Percentiles rank a stretch among this genome's conserved stretches.
Conservation (phyloP, 2,329 filamentous ascomycete genomes). For the Aspergillus sp. region DNA sequence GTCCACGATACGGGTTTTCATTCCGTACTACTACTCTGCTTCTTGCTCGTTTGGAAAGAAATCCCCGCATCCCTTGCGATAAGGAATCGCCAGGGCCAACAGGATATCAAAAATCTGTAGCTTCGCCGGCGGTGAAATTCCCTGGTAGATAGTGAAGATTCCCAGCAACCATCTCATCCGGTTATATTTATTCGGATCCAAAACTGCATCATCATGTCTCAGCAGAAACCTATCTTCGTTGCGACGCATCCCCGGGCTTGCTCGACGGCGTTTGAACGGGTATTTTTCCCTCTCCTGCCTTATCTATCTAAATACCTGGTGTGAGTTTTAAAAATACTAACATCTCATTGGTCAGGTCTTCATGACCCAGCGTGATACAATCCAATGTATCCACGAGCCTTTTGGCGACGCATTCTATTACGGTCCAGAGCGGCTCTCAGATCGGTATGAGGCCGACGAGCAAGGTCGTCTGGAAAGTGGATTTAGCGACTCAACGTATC, state of each 20-base stretch:
- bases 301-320: not conserved
- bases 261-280: slow-evolving; percentile 95
- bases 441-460: slow-evolving; percentile 73
- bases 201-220: slow-evolving; percentile 63
- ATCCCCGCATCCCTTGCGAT: not conserved
- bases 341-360: slow-evolving; percentile 68
- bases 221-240: slow-evolving; percentile 79
- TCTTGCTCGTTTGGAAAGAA: not conserved
- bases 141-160: slow-evolving; percentile 20
- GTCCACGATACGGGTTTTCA: not conserved
- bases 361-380: slow-evolving; percentile 82
- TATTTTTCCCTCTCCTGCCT: slow-evolving; percentile 44
- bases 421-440: slow-evolving; percentile 81
- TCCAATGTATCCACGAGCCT: slow-evolving; percentile 88
- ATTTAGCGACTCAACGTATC: slow-evolving; percentile 46
- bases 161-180: not conserved
- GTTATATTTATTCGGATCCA: not conserved
- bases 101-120: slow-evolving; percentile 11
- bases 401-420: slow-evolving; percentile 98
- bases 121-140: slow-evolving; percentile 23
- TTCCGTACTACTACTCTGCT: not conserved
- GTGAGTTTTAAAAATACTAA: slow-evolving; percentile 3
- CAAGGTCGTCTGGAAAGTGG: slow-evolving; percentile 44
- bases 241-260: slow-evolving; percentile 92
- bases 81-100: not conserved